These are phyloP conservation scores for Neurospora discreta DNA, from an alignment of 495 filamentous ascomycete genomes.

Conservation along the genomic window DNA sequence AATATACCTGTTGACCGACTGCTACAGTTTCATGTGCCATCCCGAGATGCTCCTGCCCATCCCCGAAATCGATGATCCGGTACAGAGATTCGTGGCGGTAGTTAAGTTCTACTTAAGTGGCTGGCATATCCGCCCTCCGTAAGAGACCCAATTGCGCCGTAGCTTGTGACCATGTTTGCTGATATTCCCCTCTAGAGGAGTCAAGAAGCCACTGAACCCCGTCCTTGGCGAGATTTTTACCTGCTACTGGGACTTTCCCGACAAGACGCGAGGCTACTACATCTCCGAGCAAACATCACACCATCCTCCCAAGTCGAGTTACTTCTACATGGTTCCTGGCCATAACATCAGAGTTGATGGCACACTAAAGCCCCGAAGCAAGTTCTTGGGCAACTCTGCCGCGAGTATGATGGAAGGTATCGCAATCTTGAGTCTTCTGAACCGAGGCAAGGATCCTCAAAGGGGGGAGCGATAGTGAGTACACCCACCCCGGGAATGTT, in stretches of 20 bases:
- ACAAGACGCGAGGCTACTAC: constrained; percentile 82
- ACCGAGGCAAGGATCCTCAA: constrained; percentile 51
- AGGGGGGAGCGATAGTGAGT: constrained; percentile 83
- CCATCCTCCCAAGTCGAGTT: constrained; percentile 96
- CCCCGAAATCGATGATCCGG: constrained; percentile 76
- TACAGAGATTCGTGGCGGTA: constrained; percentile 83
- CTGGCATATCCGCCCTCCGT: constrained; percentile 98
- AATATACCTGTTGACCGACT: constrained; percentile 13
- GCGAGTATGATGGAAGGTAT: constrained; percentile 98
- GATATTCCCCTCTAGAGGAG: constrained; percentile 49
- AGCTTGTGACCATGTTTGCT: constrained; percentile 2
- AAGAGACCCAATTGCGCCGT: constrained; percentile 20
- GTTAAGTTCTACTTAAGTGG: constrained; percentile 97
- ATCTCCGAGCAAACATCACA: constrained; percentile 90
- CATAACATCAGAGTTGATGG: constrained; percentile 94
- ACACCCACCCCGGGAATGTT: background rate
- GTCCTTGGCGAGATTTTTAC: constrained; percentile 93
- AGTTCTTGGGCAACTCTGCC: constrained; percentile 92
- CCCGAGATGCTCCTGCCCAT: constrained; percentile 90
- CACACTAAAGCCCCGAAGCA: constrained; percentile 90
- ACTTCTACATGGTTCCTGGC: constrained; percentile 96
- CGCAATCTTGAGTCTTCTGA: constrained; percentile 74
- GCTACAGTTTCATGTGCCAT: constrained; percentile 91
- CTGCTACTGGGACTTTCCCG: constrained; percentile 89
- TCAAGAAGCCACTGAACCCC: constrained; percentile 97